Evolutionary conservation across 2,329 filamentous ascomycete species (phyloP), one percentile per base, ranked within the genome.

Genomic region (Alternaria angustiovoidea): DNA sequence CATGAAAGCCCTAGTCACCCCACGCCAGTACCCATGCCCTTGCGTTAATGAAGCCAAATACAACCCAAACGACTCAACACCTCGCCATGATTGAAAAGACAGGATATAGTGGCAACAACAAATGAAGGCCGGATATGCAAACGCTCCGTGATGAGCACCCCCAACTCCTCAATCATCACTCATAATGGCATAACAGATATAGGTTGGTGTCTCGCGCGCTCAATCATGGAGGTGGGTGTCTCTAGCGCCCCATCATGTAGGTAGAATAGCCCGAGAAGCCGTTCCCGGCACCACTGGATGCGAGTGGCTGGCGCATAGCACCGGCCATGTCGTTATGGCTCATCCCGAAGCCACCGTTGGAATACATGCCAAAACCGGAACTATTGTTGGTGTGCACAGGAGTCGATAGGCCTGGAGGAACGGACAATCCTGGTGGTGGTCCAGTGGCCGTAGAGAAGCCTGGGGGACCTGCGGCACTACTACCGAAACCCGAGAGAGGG

Each of bases 381-480:
- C 68, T 61, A 12, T 68, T 68, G 48, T 73, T 76, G 43, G 72
- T 54, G 47, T 77, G 70, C n/a, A 64, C 61, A 34, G 75, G 67
- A 30, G 73, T 73, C 46, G 75, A 83, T 34, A 94, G 82, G 12
- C 91, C 92, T 2, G 92, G 91, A 14, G 93, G 93, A 7, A 88
- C 88, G 2, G 87, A 77, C 8, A 97, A 85, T 2, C 94, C 94
- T 0, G 94, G 94, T 12, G 94, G 94, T 24, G 94, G 94, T 0
- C 92, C 89, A 69, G 84, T 91, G 34, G 88, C 88, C 2, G 87
- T 88, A 1, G 88, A 85, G 73, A 92, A 94, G 24, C 82, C 83
- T 16, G 83, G 78, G 34, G 77, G 81, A 24, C 81, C 76, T 71
- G 87, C 86, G 64, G 88, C 83, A 24, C 84, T 78, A 58, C 78